Evolutionary conservation across 805 yeast species (phyloP).

Genomic region (Saturnispora sanitii): DNA sequence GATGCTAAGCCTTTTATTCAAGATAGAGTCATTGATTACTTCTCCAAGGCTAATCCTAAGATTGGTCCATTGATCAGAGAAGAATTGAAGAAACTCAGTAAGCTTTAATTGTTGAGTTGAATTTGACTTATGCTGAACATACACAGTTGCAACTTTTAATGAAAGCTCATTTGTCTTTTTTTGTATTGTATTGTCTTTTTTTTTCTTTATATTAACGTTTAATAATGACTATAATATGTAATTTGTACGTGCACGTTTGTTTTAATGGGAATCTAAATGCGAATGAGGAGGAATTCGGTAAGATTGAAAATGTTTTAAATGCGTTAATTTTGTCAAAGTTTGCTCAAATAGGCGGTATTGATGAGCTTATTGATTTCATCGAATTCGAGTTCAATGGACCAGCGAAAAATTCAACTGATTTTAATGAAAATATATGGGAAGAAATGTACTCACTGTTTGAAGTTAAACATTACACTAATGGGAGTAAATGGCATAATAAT

Average conservation of each 20-base stretch:
- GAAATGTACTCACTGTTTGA: background rate
- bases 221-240: no score
- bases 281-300: background rate
- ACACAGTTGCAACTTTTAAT: background rate
- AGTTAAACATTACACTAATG: background rate
- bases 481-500: background rate
- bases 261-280: background rate
- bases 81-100: conserved; percentile 30
- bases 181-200: background rate
- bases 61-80: conserved; percentile 60
- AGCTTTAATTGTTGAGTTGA: conserved; percentile 4
- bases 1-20: conserved; percentile 68
- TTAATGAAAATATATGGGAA: no score
- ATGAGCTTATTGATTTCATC: background rate
- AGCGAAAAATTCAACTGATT: background rate
- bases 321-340: background rate
- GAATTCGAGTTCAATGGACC: background rate
- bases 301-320: background rate
- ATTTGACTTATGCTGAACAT: background rate
- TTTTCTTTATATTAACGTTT: no score
- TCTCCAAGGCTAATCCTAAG: conserved; percentile 57
- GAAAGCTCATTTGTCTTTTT: background rate
- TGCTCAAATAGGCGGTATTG: background rate
- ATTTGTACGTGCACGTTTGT: no score
- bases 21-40: conserved; percentile 69